phyloP scores from a whole-genome alignment of 768 basidiomycete genomes.

The Amanita pallidorosea region DNA sequence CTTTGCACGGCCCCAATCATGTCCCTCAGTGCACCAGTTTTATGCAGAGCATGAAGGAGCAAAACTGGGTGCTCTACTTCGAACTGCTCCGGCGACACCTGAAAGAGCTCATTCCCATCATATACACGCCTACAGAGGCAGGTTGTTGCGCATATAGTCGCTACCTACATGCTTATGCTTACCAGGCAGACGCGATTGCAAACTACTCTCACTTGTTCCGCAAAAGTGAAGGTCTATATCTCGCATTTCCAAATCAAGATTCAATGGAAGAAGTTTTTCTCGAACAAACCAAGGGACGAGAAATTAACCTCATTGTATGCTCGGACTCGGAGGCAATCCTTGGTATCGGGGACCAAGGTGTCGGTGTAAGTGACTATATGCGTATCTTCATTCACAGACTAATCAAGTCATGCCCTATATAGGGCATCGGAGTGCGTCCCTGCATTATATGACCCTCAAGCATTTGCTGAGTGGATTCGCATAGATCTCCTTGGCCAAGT shows the following conservation, averaged over 20 bases:
- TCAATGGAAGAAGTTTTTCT: conserved; percentile 39
- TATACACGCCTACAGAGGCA: too few species aligned
- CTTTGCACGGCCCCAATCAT: too few species aligned
- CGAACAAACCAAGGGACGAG: conserved; percentile 30
- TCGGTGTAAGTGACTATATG: background rate
- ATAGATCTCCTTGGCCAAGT: background rate
- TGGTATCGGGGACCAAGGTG: conserved; percentile 28
- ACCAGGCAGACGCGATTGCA: too few species aligned
- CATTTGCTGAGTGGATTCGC: too few species aligned
- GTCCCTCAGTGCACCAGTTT: too few species aligned
- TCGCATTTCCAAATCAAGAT: conserved; percentile 22
- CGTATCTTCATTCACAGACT: background rate
- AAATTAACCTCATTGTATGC: conserved; percentile 73
- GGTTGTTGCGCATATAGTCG: too few species aligned
- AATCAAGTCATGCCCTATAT: too few species aligned
- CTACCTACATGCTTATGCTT: too few species aligned
- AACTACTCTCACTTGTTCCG: conserved; percentile 75
- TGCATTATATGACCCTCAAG: background rate
- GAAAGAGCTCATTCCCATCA: too few species aligned
- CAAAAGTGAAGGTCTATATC: conserved; percentile 65
- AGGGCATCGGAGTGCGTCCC: background rate
- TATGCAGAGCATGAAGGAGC: too few species aligned
- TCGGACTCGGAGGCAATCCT: conserved; percentile 83
- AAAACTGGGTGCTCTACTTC: too few species aligned
- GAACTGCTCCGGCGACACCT: too few species aligned